Percentiles rank a stretch among this genome's conserved stretches.
These are phyloP conservation scores for Clavispora fructus DNA, from an alignment of 805 yeast genomes.

Conservation along the genomic window DNA sequence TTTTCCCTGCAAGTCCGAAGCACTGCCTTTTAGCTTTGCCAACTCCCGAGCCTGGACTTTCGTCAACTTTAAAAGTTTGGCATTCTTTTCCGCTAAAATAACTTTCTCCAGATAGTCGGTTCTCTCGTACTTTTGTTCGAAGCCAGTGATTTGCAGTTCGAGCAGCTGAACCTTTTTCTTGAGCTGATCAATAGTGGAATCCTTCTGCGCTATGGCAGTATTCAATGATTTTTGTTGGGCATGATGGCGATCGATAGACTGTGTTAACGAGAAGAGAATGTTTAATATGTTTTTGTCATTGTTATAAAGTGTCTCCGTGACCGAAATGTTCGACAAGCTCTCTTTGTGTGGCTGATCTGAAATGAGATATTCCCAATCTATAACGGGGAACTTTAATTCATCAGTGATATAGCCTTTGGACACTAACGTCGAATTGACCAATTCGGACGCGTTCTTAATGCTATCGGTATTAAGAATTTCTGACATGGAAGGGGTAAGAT, in stretches of 20 bases:
- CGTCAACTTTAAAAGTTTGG: slow-evolving; percentile 12
- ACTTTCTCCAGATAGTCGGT: slow-evolving; percentile 15
- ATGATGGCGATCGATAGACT: slow-evolving; percentile 28
- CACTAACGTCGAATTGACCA: slow-evolving; percentile 29
- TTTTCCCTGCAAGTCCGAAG: slow-evolving; percentile 25
- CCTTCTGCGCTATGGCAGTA: slow-evolving; percentile 23
- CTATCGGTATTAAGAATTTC: slow-evolving; percentile 26
- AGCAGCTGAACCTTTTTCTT: slow-evolving; percentile 17
- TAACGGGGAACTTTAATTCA: slow-evolving; percentile 27
- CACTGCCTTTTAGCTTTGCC: slow-evolving; percentile 22
- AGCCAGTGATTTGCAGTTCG: slow-evolving; percentile 14
- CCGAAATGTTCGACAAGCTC: slow-evolving; percentile 10
- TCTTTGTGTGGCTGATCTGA: slow-evolving; percentile 19
- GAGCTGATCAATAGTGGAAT: slow-evolving; percentile 22
- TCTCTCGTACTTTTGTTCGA: slow-evolving; percentile 16
- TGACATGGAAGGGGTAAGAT: slow-evolving; percentile 4
- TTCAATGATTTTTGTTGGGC: slow-evolving; percentile 28
- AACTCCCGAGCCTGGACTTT: slow-evolving; percentile 27
- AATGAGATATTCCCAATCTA: slow-evolving; percentile 30
- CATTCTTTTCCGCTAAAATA: slow-evolving; percentile 11
- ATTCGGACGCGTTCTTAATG: slow-evolving; percentile 31
- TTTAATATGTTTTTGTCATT: slow-evolving; percentile 36
- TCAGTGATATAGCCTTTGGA: slow-evolving; percentile 32
- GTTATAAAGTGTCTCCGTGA: slow-evolving; percentile 27
- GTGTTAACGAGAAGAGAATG: slow-evolving; percentile 29